phyloP scores from a whole-genome alignment of 345 rosid species.

The Citrus sinensis region DVS_A1.0 CM039162.1:22035501-22036000 shows the following conservation, averaged over 20 bases:
- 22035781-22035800: not conserved
- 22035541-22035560: not conserved
- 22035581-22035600: not conserved
- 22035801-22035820: not conserved
- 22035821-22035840: slow-evolving; percentile 6
- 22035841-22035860: slow-evolving; percentile 2
- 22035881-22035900: not conserved
- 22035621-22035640: not conserved
- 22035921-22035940: not conserved
- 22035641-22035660: not conserved
- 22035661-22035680: not conserved
- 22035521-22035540: not conserved
- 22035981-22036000: not conserved
- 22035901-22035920: not conserved
- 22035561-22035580: not conserved
- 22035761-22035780: slow-evolving; percentile 61
- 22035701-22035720: slow-evolving; percentile 21
- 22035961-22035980: not conserved
- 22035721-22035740: slow-evolving; percentile 62
- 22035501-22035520: not conserved
- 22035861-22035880: not conserved
- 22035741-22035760: slow-evolving; percentile 65
- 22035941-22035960: not conserved
- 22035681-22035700: not conserved
- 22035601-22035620: not conserved